Percentiles rank a stretch among this genome's conserved stretches.
phyloP scores from a whole-genome alignment of 1,284 basidiomycete genomes.

The Apiotrichum sp. region DNA sequence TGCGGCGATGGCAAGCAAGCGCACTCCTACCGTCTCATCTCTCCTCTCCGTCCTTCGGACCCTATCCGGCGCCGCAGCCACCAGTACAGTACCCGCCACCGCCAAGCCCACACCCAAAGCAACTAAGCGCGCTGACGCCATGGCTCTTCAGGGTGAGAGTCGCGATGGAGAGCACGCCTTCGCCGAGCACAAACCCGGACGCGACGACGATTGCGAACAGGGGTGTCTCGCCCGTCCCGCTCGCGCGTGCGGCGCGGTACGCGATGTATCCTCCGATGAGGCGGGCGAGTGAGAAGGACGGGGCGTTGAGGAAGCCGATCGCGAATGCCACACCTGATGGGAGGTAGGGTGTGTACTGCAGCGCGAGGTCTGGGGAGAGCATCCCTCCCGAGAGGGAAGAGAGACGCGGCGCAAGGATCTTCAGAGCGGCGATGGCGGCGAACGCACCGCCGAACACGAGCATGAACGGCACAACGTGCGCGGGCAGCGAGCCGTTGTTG shows the following conservation, averaged over 20 bases:
- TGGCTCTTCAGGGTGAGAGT: slow-evolving; percentile 67
- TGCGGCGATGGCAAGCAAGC: too few relatives aligned
- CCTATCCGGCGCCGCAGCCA: slow-evolving; percentile 19
- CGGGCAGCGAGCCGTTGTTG: slow-evolving; percentile 70
- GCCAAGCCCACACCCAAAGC: slow-evolving; percentile 66
- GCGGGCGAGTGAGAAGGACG: slow-evolving; percentile 87
- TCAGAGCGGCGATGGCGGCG: slow-evolving; percentile 53
- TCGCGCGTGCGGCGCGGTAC: slow-evolving; percentile 55
- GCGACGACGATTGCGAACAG: slow-evolving; percentile 74
- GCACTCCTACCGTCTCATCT: too few relatives aligned
- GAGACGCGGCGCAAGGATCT: background rate
- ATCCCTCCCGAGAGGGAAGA: slow-evolving; percentile 29
- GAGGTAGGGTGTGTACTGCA: slow-evolving; percentile 52
- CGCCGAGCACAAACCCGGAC: slow-evolving; percentile 90
- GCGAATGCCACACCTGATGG: slow-evolving; percentile 85
- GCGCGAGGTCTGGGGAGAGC: slow-evolving; percentile 33
- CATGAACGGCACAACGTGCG: slow-evolving; percentile 75
- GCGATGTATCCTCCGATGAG: slow-evolving; percentile 82
- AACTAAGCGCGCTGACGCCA: slow-evolving; percentile 69
- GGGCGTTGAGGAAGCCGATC: slow-evolving; percentile 80
- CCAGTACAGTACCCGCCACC: slow-evolving; percentile 52
- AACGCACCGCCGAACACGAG: slow-evolving; percentile 65
- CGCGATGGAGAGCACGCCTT: slow-evolving; percentile 77
- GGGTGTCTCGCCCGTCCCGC: slow-evolving; percentile 53
- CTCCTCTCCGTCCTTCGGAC: too few relatives aligned